Base-by-base conservation (phyloP, 257 asterid species). In the Coffea eugenioides region DNA sequence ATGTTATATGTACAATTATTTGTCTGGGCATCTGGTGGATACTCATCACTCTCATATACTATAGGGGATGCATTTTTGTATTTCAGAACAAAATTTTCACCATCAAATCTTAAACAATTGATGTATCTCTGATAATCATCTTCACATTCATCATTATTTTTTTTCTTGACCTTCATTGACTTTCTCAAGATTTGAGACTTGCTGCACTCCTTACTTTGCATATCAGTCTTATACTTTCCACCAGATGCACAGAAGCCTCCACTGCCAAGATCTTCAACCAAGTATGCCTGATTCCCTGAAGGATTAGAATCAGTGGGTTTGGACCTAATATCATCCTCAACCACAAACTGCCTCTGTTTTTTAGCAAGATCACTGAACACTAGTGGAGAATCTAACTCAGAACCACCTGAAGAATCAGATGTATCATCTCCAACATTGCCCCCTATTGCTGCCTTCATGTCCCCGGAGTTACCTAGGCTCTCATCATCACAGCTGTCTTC, bases 401-500 rank as follows among this genome's bases (percentile, higher is more conserved):
- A 57, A 18, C 64, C 62, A 0, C 18, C 6, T 6, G 74, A 68
- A 48, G 18, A 16, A 2, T 27, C 23, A 39, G 34, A 8, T n/a
- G 12, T 23, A 2, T 27, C 51, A 52, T 65, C 73, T 48, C 36
- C 73, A 61, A 59, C 62, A 59, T 36, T 61, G 20, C 8, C 57
- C 25, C 57, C 57, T 5, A n/a, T 56, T 14, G 18, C 2, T 46
- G 49, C 31, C 34, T 16, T 51, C 57, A 6, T 25, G 41, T 48
- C 39, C 34, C 43, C 14, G 59, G 3, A 4, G 14, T 21, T 27
- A 54, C 45, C 69, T 25, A 34, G 51, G 46, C 71, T 73, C 73
- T 69, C 78, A 54, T 67, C 71, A 70, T 74, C 74, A 8, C 54
- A 54, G 20, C 11, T 76, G 36, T 76, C 86, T 48, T 71, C 84